Evolutionary conservation across 805 yeast genomes (phyloP), one percentile per base, ranked within the genome.

Genomic region (Metschnikowia borealis): DNA sequence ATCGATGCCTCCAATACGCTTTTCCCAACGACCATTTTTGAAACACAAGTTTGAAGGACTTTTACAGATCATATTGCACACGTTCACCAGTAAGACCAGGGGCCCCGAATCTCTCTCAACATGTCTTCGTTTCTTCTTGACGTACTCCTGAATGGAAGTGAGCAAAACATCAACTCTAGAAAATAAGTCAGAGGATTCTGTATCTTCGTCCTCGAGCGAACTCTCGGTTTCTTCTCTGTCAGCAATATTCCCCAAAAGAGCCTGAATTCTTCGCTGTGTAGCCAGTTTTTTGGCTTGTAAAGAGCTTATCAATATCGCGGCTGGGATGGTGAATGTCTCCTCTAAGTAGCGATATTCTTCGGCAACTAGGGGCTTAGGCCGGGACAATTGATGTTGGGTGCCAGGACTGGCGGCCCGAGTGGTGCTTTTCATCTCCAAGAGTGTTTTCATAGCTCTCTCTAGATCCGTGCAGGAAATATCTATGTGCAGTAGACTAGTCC

Each of bases 11-110:
- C 8, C 38, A 35, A 15, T 17, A 44, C 29, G 46, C 42, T 23
- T 45, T 38, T 14, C 46, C 47, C 57, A 57, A 18, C 39, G 46
- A 3, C 60, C 60, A 14, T 42, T 46, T 23, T 44, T 46, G 39
- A 35, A 45, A 35, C 20, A 26, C 10, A 46, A 18, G n/a, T 29
- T 26, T 21, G 49, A 34, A 8, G 46, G 46, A 17, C 33, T 44
- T 44, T 36, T 44, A 34, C 46, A 44, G 20, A 44, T 44, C 46
- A 44, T 44, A 17, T 44, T 44, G 40, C 46, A 44, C 29, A 34
- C 20, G 8, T 44, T 44, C 11, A 37, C 18, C 18, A 32, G 36
- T 21, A 41, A 18, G 14, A 32, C 14, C 23, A 32, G 31, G 14
- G 36, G 15, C 38, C 20, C 34, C 5, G 34, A 15, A 2, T 15